phyloP scores from a whole-genome alignment of 2,329 filamentous ascomycete species.

The Paecilomyces fulvus region DNA sequence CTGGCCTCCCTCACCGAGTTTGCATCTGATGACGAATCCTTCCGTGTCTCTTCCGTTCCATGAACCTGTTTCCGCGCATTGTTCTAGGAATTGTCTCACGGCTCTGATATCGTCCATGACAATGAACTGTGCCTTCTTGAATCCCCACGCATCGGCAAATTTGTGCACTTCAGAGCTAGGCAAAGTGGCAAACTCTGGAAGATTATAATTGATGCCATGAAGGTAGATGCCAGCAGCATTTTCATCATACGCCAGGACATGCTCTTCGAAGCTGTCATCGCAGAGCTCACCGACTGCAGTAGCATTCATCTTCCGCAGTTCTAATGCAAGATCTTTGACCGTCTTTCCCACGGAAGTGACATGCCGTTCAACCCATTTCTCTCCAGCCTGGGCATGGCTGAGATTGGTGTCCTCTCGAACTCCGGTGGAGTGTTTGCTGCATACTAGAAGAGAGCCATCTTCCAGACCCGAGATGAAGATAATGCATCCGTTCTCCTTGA shows the following conservation, averaged over 20 bases:
- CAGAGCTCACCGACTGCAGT: constrained; percentile 95
- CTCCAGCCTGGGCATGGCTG: constrained; percentile 79
- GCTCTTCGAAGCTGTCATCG: constrained; percentile 93
- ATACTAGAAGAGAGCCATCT: constrained; percentile 84
- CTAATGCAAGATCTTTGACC: constrained; percentile 65
- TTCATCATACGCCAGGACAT: constrained; percentile 80
- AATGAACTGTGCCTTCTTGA: constrained; percentile 77
- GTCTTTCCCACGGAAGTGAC: constrained; percentile 69
- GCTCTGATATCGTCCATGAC: constrained; percentile 64
- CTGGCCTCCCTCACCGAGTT: constrained; percentile 44
- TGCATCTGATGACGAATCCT: constrained; percentile 92
- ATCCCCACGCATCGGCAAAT: constrained; percentile 89
- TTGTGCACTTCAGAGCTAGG: constrained; percentile 72
- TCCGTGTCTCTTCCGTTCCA: constrained; percentile 90
- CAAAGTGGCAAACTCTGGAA: constrained; percentile 86
- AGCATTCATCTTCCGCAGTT: constrained; percentile 71
- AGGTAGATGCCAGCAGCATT: constrained; percentile 85
- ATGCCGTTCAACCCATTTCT: constrained; percentile 73
- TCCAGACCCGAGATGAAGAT: constrained; percentile 92
- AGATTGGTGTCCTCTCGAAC: constrained; percentile 59
- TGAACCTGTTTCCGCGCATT: constrained; percentile 76
- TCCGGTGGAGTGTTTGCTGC: constrained; percentile 96
- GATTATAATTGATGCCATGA: constrained; percentile 90
- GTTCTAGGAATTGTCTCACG: constrained; percentile 74
- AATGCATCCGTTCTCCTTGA: constrained; percentile 99